A percentile compares a stretch with the other conserved stretches of the same genome.
These are phyloP conservation scores for Termitomyces sp. DNA, from an alignment of 768 basidiomycete genomes.

Conservation along the genomic window DNA sequence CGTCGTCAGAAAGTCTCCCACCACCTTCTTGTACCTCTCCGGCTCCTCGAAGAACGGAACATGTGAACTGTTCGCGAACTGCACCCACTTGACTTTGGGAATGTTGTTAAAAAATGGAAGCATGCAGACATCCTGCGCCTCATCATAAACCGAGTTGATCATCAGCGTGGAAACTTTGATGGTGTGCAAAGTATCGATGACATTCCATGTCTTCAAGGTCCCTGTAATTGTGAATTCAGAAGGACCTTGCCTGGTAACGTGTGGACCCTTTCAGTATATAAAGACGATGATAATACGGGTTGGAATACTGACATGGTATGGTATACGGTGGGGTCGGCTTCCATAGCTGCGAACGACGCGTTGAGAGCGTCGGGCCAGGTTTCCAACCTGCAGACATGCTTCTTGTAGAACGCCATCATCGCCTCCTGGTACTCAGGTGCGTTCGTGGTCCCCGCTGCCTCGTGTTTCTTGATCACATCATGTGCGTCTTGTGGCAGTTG, in stretches of 20 bases:
- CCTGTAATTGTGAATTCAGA: constrained; percentile 13
- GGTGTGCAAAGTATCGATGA: constrained; percentile 35
- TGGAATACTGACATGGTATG: constrained; percentile 19
- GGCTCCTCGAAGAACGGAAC: constrained; percentile 39
- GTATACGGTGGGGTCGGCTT: constrained; percentile 20
- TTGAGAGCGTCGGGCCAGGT: constrained; percentile 20
- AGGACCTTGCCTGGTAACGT: constrained; percentile 7
- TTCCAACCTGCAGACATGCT: constrained; percentile 19
- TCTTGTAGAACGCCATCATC: constrained; percentile 18
- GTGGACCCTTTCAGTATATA: neutral
- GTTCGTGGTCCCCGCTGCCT: constrained; percentile 15
- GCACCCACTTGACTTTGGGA: constrained; percentile 37
- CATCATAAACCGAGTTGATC: constrained; percentile 38
- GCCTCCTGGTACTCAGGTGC: constrained; percentile 13
- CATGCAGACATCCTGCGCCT: constrained; percentile 32
- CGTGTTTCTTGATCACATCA: constrained; percentile 15
- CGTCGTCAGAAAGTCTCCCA: constrained; percentile 26
- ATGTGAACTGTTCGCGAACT: constrained; percentile 39
- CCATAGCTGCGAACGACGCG: constrained; percentile 15
- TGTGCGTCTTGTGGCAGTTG: constrained; percentile 15
- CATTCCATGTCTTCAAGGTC: constrained; percentile 35
- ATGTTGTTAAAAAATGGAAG: constrained; percentile 34
- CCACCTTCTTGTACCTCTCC: constrained; percentile 32
- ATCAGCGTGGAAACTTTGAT: constrained; percentile 34
- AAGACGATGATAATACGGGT: constrained; percentile 9